A percentile compares a stretch with the other conserved stretches of the same genome.
phyloP scores from a whole-genome alignment of 2,329 filamentous ascomycete genomes.

The Xylariales sp. region DNA sequence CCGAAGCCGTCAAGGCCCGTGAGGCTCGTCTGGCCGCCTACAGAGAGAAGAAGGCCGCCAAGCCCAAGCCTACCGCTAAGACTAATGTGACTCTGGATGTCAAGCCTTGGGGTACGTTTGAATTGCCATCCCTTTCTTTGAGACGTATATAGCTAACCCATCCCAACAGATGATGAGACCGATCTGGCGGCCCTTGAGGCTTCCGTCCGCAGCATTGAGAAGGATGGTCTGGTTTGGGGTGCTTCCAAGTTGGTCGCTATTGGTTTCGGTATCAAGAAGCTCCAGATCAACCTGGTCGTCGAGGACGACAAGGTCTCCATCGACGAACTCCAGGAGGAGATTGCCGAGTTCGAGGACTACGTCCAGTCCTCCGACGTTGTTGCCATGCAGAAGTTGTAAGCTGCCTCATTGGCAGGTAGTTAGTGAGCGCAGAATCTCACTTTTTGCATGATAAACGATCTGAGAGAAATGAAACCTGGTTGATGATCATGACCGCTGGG shows the following conservation, averaged over 20 bases:
- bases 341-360: slow-evolving; percentile 81
- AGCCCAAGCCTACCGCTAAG: slow-evolving; percentile 90
- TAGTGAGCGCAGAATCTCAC: slow-evolving; percentile 13
- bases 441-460: slow-evolving; percentile 25
- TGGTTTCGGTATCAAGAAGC: slow-evolving; percentile 98
- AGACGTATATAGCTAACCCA: not conserved
- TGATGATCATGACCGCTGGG: slow-evolving; percentile 23
- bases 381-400: slow-evolving; percentile 91
- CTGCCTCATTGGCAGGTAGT: slow-evolving; percentile 12
- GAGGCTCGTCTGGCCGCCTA: slow-evolving; percentile 91
- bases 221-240: slow-evolving; percentile 97
- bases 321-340: slow-evolving; percentile 81
- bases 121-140: not conserved
- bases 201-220: slow-evolving; percentile 76
- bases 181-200: slow-evolving; percentile 79
- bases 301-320: slow-evolving; percentile 95
- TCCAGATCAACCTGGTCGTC: slow-evolving; percentile 96
- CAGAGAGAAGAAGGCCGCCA: slow-evolving; percentile 93
- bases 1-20: slow-evolving; percentile 76
- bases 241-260: slow-evolving; percentile 82
- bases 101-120: slow-evolving; percentile 91
- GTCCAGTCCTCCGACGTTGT: slow-evolving; percentile 91
- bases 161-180: slow-evolving; percentile 76
- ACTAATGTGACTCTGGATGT: slow-evolving; percentile 93
- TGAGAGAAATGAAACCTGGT: slow-evolving; percentile 18